Base-by-base conservation (phyloP, 139 green algal genomes). In the Chlorella vulgaris region DNA sequence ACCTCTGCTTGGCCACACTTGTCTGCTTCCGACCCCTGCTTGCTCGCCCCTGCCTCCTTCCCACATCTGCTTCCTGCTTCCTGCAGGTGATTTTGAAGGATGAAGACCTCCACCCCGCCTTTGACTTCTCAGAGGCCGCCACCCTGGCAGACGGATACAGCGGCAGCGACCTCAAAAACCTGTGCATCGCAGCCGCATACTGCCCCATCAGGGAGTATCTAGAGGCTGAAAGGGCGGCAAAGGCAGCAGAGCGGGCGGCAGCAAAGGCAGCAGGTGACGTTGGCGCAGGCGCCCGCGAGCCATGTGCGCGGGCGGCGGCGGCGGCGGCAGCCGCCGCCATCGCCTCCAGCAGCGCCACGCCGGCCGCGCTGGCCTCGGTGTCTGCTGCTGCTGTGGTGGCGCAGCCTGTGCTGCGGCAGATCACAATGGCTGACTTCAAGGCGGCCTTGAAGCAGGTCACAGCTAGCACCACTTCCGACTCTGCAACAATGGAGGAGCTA, bases 111-210 rank as follows among this genome's bases (percentile, higher is more conserved):
- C 65, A 84, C 1, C 53, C 70, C 0, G 40, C 7, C 24, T 86
- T 91, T 36, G 62, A 65, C 58, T 73, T 88, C 39, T 81, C 84
- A 26, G 87, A 89, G 71, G 71, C 91, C 19, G 89, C 86, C 4
- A 33, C 38, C 2, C 35, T 86, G 35, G 87, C 87, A 18, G 87
- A 92, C 31, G 87, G 85, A 74, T 93, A 93, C 84, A 82, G 63
- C 39, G 91, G 91, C 51, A 88, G 73, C 31, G 91, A 95, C 82
- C 84, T 95, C 21, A 88, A 90, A 65, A 91, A 93, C 74, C 77
- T 95, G 24, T 93, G 89, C 83, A 84, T 91, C 21, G 89, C 89
- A 0, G 91, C 91, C 10, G 91, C 91, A 3, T 95, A 93, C 70
- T 89, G 81, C 39, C 91, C 91, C 42, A 91, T 95, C 39, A 61